Evolutionary conservation across 1,284 basidiomycete genomes (phyloP).

Genomic region (Rhizoctonia solani): DNA sequence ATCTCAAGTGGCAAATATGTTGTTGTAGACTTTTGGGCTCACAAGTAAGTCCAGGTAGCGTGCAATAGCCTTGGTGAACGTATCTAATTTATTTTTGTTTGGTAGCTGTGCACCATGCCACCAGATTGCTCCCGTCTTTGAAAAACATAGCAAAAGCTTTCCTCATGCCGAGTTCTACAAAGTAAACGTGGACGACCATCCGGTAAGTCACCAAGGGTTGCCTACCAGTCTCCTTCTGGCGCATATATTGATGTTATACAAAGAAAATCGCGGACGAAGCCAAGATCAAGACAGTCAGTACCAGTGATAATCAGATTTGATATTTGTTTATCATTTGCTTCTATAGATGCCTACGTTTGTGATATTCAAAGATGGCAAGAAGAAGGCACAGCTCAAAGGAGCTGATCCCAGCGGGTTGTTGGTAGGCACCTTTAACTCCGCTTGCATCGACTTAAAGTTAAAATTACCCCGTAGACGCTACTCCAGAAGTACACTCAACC

Average conservation of each 20-base stretch:
- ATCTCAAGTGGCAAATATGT: conserved; percentile 25
- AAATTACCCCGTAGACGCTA: neutral
- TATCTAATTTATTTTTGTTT: neutral
- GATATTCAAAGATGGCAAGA: conserved; percentile 69
- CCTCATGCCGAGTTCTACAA: conserved; percentile 34
- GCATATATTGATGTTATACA: conserved; percentile 40
- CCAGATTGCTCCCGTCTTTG: conserved; percentile 35
- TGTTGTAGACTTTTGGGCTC: conserved; percentile 31
- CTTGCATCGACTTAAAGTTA: too few species aligned
- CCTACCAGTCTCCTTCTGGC: neutral
- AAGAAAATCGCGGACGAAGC: conserved; percentile 62
- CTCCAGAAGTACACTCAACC: conserved; percentile 19
- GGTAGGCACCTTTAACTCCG: conserved; percentile 47
- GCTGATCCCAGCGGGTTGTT: conserved; percentile 52
- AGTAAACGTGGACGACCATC: conserved; percentile 32
- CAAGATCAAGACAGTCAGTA: conserved; percentile 63
- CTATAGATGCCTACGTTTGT: conserved; percentile 80
- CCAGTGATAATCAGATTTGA: conserved; percentile 70
- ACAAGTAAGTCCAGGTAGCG: neutral
- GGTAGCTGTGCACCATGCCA: conserved; percentile 33
- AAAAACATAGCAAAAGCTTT: conserved; percentile 20
- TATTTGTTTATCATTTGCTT: conserved; percentile 95
- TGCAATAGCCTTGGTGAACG: neutral
- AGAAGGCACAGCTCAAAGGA: conserved; percentile 65
- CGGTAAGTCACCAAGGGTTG: neutral